Evolutionary conservation across 768 basidiomycete species (phyloP), one percentile per base, ranked within the genome.

Genomic region (Amanita polypyramis): DNA sequence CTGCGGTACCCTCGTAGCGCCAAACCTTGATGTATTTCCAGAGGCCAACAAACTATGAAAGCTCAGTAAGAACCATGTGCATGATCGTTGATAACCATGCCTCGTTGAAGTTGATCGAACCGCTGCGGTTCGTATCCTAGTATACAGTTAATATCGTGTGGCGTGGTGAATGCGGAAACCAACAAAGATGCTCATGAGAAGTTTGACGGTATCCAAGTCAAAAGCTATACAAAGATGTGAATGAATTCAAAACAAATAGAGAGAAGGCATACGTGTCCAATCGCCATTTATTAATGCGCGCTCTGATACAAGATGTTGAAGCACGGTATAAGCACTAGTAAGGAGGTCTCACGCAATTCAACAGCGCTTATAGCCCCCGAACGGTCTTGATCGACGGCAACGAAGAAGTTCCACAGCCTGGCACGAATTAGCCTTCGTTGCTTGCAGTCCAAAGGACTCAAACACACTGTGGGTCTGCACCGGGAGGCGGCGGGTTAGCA

Each of bases 121-220:
- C 89, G 38, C 73, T 81, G 19, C 83, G 76, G 55, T 90, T 80
- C 2, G 75, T 74, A 54, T 92, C 88, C 71, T 74, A 51, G 10
- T 40, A 9, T 8, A 0, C 34, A 21, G 21, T 21, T 23, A 44
- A 15, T 27, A 17, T 15, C 6, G 32, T 14, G 9, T 29, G 12
- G 17, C 5, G 15, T 14, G 12, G 39, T 35, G 30, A 14, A 0
- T 8, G 12, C 9, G 34, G 45, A 5, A 17, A 61, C 81, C 56
- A 47, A 86, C 86, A 62, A 92, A 91, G 52, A 91, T 77, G 20
- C 72, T 71, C 82, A 92, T 88, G 52, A 90, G 69, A 29, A 90
- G 72, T 68, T 87, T 89, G 62, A 90, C 83, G 20, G 89, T 91
- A 57, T 90, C 89, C 47, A 86, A 66, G 65, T 90, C 88, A 57